Evolutionary conservation across 2,329 filamentous ascomycete genomes (phyloP).

Genomic region (Leptographium radiaticola): DNA sequence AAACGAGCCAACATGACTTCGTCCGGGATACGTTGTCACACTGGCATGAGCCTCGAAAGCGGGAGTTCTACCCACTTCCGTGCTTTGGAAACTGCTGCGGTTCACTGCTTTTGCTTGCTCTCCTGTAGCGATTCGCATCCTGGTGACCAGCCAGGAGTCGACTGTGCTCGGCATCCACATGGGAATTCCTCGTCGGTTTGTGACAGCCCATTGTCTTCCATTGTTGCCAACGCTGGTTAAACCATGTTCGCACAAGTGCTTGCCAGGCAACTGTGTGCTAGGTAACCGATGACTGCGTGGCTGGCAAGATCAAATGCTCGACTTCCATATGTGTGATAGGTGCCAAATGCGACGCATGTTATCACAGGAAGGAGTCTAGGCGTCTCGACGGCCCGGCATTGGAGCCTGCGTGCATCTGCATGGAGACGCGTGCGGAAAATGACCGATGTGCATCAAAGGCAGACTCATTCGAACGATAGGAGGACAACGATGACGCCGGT

Average conservation of each 20-base stretch:
- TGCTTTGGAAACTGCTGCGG: constrained; percentile 16
- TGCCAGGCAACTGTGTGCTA: constrained; percentile 36
- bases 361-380: constrained; percentile 25
- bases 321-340: constrained; percentile 28
- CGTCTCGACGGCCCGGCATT: constrained; percentile 10
- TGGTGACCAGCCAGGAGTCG: constrained; percentile 15
- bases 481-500: constrained; percentile 14
- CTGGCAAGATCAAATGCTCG: constrained; percentile 36
- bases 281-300: constrained; percentile 30
- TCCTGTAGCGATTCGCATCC: constrained; percentile 15
- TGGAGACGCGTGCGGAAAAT: neutral
- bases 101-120: constrained; percentile 39
- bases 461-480: constrained; percentile 11
- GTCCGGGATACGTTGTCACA: constrained; percentile 1
- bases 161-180: constrained; percentile 7
- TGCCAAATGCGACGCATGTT: constrained; percentile 18
- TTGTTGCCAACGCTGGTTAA: constrained; percentile 4
- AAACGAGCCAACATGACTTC: neutral
- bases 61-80: neutral
- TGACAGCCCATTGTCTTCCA: constrained; percentile 6
- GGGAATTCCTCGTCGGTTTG: neutral
- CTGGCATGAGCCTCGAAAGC: constrained; percentile 2
- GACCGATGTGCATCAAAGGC: constrained; percentile 1
- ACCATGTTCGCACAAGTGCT: constrained; percentile 24
- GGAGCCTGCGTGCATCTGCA: constrained; percentile 4